A percentile compares a stretch with the other conserved stretches of the same genome.
Evolutionary conservation across 768 basidiomycete species (phyloP).

Genomic region (Boletus speciosus): DNA sequence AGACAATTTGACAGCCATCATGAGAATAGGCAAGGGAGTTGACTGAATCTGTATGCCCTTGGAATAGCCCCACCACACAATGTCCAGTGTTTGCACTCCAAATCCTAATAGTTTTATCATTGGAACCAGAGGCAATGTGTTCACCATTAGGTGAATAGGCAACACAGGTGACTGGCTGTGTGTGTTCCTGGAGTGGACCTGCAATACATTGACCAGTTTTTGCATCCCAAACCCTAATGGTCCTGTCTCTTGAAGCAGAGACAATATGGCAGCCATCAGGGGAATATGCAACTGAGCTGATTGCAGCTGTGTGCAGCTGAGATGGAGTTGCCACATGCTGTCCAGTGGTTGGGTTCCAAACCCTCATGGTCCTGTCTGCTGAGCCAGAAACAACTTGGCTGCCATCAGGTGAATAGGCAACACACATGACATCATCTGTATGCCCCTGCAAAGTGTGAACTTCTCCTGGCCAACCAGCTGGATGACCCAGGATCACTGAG

Average conservation of each 20-base stretch:
- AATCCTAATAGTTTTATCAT: conserved; percentile 10
- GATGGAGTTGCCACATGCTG: conserved; percentile 9
- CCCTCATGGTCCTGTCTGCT: conserved; percentile 15
- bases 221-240: conserved; percentile 23
- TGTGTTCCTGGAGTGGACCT: conserved; percentile 14
- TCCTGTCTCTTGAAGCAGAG: conserved; percentile 11
- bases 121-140: conserved; percentile 22
- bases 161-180: background rate
- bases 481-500: conserved; percentile 8
- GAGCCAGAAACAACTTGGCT: conserved; percentile 27
- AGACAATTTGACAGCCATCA: conserved; percentile 13
- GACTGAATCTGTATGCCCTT: background rate
- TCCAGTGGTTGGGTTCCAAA: conserved; percentile 18
- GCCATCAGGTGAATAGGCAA: conserved; percentile 24
- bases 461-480: conserved; percentile 15
- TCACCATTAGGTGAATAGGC: conserved; percentile 19
- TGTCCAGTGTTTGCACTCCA: conserved; percentile 16
- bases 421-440: conserved; percentile 5
- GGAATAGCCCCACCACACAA: background rate
- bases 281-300: conserved; percentile 17
- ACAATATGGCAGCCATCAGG: conserved; percentile 23
- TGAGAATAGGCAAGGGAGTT: conserved; percentile 11
- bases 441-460: conserved; percentile 15
- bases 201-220: conserved; percentile 9
- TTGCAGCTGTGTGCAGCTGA: background rate